Evolutionary conservation across 2,329 filamentous ascomycete species (phyloP).

Genomic region (Alternaria longipes): DNA sequence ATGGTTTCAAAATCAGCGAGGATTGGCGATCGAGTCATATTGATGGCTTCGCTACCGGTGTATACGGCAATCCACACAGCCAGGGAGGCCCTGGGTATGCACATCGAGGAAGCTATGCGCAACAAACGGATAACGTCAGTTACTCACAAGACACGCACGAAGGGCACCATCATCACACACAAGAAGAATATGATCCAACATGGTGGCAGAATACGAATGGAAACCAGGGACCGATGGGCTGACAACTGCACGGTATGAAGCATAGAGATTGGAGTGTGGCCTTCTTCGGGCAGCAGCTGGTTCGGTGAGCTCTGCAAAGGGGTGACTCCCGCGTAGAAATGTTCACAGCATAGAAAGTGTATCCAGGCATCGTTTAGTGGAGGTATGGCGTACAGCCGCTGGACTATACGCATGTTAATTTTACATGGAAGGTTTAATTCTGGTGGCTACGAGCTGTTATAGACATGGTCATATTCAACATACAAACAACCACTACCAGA

Average conservation of each 20-base stretch:
- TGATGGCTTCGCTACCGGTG: constrained; percentile 23
- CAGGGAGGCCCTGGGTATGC: constrained; percentile 8
- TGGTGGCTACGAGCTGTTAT: not conserved
- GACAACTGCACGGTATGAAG: not conserved
- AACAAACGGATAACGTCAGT: not conserved
- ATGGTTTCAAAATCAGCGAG: constrained; percentile 48
- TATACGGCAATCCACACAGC: constrained; percentile 10
- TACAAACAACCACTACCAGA: not conserved
- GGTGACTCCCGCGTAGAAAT: not conserved
- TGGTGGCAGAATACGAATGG: constrained; percentile 21
- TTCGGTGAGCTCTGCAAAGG: not conserved
- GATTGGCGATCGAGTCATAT: constrained; percentile 32
- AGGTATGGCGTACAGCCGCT: not conserved
- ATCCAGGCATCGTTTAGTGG: not conserved
- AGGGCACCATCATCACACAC: constrained; percentile 14
- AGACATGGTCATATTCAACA: not conserved
- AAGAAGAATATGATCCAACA: constrained; percentile 11
- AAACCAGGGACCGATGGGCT: constrained; percentile 15
- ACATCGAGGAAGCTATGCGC: constrained; percentile 9
- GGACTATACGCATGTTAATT: not conserved
- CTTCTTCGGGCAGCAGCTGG: not conserved
- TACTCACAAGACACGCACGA: constrained; percentile 7
- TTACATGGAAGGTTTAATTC: not conserved
- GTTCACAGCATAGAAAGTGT: not conserved
- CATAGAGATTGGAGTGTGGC: not conserved